A percentile compares a stretch with the other conserved stretches of the same genome.
phyloP scores from a whole-genome alignment of 2,329 filamentous ascomycete genomes.

The Trichothecium sympodiale region DNA sequence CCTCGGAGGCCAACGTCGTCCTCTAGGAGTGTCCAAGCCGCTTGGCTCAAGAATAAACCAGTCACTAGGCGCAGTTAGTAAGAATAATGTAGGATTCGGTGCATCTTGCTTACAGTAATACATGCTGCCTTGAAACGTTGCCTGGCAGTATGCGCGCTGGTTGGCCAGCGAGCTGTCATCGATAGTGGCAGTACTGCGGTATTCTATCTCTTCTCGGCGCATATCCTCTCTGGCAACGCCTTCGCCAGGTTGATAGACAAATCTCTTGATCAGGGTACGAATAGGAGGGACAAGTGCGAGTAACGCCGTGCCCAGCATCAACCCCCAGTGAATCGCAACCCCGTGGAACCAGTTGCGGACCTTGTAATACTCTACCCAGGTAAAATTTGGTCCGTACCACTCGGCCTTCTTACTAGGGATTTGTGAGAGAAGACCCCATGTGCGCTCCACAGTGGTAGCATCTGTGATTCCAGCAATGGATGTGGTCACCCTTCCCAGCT shows the following conservation, averaged over 20 bases:
- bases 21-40: slow-evolving; percentile 52
- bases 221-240: slow-evolving; percentile 41
- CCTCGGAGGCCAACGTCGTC: slow-evolving; percentile 44
- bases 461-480: slow-evolving; percentile 40
- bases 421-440: slow-evolving; percentile 48
- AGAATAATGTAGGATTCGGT: not conserved
- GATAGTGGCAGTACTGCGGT: slow-evolving; percentile 51
- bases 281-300: slow-evolving; percentile 33
- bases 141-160: slow-evolving; percentile 40
- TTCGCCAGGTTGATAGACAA: slow-evolving; percentile 42
- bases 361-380: slow-evolving; percentile 42
- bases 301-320: slow-evolving; percentile 31
- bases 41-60: slow-evolving; percentile 51
- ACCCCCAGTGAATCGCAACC: slow-evolving; percentile 34
- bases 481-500: slow-evolving; percentile 44
- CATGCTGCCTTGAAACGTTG: slow-evolving; percentile 45
- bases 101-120: slow-evolving; percentile 47
- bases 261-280: slow-evolving; percentile 29
- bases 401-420: slow-evolving; percentile 30
- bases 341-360: slow-evolving; percentile 38
- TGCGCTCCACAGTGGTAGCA: slow-evolving; percentile 43
- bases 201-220: slow-evolving; percentile 50
- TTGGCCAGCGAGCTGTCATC: slow-evolving; percentile 30
- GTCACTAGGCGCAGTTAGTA: slow-evolving; percentile 42
- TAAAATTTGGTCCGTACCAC: slow-evolving; percentile 52